A percentile compares a stretch with the other conserved stretches of the same genome.
Conservation (phyloP, 768 basidiomycete genomes). For the Leccinum obscurum region DNA sequence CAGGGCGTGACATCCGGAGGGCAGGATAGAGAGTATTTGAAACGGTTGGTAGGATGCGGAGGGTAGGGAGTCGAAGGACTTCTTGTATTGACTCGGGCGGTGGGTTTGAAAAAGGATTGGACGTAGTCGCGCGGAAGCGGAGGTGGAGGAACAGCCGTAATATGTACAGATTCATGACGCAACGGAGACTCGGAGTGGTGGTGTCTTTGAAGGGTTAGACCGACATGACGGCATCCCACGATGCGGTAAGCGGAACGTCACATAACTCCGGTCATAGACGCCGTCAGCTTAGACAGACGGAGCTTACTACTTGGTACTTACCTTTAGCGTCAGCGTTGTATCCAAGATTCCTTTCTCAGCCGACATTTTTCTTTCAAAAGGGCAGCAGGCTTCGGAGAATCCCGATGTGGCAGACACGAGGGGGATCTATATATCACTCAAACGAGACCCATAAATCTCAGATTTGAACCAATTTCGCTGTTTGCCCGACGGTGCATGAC, state of each 20-base stretch:
- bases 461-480: conserved; percentile 24
- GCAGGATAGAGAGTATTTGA: conserved; percentile 34
- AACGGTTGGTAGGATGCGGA: conserved; percentile 35
- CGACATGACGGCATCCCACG: conserved; percentile 34
- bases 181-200: conserved; percentile 29
- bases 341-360: conserved; percentile 6
- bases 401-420: conserved; percentile 24
- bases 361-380: conserved; percentile 3
- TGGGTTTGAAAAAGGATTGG: conserved; percentile 31
- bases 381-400: conserved; percentile 18
- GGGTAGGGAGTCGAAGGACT: conserved; percentile 35
- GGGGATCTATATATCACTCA: conserved; percentile 12
- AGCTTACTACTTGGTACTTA: background rate
- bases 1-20: conserved; percentile 34
- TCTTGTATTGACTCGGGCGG: conserved; percentile 39
- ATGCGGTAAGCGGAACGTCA: conserved; percentile 11
- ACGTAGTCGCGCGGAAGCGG: conserved; percentile 30
- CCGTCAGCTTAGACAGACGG: conserved; percentile 14
- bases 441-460: conserved; percentile 30
- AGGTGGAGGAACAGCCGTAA: conserved; percentile 18
- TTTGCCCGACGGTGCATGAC: conserved; percentile 6
- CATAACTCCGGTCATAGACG: conserved; percentile 20
- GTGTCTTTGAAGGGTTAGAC: conserved; percentile 28
- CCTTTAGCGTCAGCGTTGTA: background rate
- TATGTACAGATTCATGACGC: conserved; percentile 27